A percentile compares a stretch with the other conserved stretches of the same genome.
These are phyloP conservation scores for Debaryomyces psychrophilus DNA, from an alignment of 1,139 yeast species.

Conservation along the genomic window DNA sequence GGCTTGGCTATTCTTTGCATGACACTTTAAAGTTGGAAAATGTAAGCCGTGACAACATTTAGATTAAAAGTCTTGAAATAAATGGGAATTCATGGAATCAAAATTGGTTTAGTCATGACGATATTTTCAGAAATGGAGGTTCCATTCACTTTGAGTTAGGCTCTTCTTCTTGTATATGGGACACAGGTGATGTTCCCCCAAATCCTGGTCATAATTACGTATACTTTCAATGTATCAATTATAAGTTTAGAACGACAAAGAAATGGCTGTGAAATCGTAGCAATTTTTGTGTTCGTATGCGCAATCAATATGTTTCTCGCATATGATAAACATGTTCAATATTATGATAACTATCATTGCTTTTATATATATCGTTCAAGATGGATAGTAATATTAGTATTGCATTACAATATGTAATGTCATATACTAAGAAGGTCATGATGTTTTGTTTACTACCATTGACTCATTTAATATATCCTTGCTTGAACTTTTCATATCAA, in stretches of 20 bases:
- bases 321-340: not conserved
- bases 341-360: not conserved
- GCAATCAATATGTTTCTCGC: not conserved
- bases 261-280: constrained; percentile 7
- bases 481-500: constrained; percentile 5
- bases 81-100: constrained; percentile 31
- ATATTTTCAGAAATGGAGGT: constrained; percentile 33
- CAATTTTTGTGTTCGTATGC: not conserved
- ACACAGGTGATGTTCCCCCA: constrained; percentile 27
- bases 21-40: constrained; percentile 28
- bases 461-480: constrained; percentile 6
- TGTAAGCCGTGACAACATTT: constrained; percentile 25
- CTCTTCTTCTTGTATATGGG: constrained; percentile 30
- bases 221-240: constrained; percentile 1
- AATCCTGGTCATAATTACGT: constrained; percentile 27
- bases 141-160: constrained; percentile 29
- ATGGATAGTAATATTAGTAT: constrained; percentile 1
- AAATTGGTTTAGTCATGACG: constrained; percentile 39
- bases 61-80: constrained; percentile 31
- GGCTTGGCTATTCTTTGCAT: constrained; percentile 38
- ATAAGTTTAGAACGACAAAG: not conserved
- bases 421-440: not conserved
- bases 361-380: not conserved
- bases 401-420: not conserved
- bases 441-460: constrained; percentile 1